A percentile compares a stretch with the other conserved stretches of the same genome.
Evolutionary conservation across 768 basidiomycete species (phyloP).

Genomic region (Boletus sensibilis): DNA sequence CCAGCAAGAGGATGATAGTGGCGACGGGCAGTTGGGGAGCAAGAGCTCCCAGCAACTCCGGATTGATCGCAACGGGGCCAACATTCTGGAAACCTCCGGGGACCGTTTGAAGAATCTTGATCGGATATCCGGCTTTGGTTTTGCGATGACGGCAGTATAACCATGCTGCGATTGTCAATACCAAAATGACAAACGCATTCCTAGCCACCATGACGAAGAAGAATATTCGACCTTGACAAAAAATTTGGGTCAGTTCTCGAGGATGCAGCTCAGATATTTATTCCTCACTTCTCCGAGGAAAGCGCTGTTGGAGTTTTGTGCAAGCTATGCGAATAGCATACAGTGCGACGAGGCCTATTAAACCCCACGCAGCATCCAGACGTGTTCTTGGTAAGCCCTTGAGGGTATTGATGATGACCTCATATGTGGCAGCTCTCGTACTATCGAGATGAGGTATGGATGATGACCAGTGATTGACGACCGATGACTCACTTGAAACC

Average conservation of each 20-base stretch:
- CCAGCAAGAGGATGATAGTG: constrained; percentile 86
- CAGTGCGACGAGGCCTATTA: constrained; percentile 67
- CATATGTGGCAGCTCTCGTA: constrained; percentile 81
- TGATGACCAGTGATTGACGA: not conserved
- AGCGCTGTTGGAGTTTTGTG: constrained; percentile 49
- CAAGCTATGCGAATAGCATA: constrained; percentile 67
- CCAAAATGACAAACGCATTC: constrained; percentile 84
- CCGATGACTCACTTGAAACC: constrained; percentile 69
- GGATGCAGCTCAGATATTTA: not conserved
- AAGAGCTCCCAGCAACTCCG: constrained; percentile 60
- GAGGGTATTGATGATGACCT: constrained; percentile 90
- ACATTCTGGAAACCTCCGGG: constrained; percentile 79
- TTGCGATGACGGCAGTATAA: constrained; percentile 69
- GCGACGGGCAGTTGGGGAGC: constrained; percentile 77
- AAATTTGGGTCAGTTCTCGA: not conserved
- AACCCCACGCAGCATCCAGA: constrained; percentile 88
- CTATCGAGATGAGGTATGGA: constrained; percentile 37
- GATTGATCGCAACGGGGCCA: constrained; percentile 44
- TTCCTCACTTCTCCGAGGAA: constrained; percentile 57
- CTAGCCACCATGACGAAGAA: constrained; percentile 79
- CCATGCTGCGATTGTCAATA: constrained; percentile 88
- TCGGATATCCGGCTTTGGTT: constrained; percentile 65
- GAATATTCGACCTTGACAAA: constrained; percentile 57
- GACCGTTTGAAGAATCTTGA: constrained; percentile 80
- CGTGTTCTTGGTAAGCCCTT: constrained; percentile 71